Evolutionary conservation across 2,329 filamentous ascomycete species (phyloP).

Genomic region (Trichoderma atroviride): DNA sequence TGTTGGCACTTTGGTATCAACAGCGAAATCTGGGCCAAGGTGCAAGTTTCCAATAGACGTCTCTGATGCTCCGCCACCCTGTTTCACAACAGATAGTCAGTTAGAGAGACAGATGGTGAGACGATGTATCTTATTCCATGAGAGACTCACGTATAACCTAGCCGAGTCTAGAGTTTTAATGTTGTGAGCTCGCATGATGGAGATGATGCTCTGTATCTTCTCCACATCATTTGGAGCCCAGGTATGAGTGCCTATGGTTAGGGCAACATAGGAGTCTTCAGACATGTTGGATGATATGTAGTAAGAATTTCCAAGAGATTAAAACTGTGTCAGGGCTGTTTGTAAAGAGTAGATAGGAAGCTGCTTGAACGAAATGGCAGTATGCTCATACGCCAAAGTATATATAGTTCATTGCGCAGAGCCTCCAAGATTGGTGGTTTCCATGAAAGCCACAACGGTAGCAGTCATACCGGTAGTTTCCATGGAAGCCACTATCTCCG

Average conservation of each 20-base stretch:
- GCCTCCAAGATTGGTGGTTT: neutral
- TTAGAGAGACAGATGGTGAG: neutral
- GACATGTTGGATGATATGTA: neutral
- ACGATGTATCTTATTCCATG: neutral
- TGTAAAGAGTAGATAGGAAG: neutral
- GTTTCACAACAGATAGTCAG: neutral
- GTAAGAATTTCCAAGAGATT: fast-evolving
- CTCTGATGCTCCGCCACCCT: conserved; percentile 18
- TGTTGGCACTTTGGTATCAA: conserved; percentile 24
- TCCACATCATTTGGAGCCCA: neutral
- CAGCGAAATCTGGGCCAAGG: neutral
- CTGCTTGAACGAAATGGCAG: neutral
- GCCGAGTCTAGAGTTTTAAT: conserved; percentile 7
- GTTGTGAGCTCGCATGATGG: conserved; percentile 16
- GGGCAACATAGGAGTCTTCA: neutral
- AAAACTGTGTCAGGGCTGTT: too few relatives aligned
- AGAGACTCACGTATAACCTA: neutral
- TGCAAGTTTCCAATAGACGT: conserved; percentile 3
- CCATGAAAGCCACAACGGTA: neutral
- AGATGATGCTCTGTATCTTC: neutral
- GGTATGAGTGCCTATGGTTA: conserved; percentile 11
- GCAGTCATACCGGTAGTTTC: neutral
- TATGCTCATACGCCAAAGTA: neutral
- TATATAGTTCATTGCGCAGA: neutral
- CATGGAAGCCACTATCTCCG: neutral